These are phyloP conservation scores for Pseudopyrenochaeta lycopersici DNA, from an alignment of 2,329 filamentous ascomycete genomes.

Conservation along the genomic window DNA sequence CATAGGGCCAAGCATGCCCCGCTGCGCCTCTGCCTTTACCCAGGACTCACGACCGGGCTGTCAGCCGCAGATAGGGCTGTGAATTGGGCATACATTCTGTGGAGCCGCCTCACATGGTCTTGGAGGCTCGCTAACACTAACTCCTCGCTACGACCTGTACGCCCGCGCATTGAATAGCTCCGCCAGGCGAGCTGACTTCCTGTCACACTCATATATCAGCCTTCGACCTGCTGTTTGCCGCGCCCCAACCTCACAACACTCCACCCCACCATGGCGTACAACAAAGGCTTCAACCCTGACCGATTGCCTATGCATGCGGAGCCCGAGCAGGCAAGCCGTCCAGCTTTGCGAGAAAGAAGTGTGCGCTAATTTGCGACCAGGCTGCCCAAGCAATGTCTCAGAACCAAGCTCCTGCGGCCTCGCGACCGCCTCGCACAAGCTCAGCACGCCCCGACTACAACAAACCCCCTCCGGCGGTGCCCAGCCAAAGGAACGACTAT, in stretches of 20 bases:
- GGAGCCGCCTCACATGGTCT: constrained; percentile 9
- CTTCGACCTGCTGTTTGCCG: constrained; percentile 6
- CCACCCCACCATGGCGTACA: constrained; percentile 80
- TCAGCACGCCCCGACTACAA: constrained; percentile 52
- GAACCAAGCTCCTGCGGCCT: constrained; percentile 15
- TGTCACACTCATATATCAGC: constrained; percentile 28
- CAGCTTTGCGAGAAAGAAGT: not conserved
- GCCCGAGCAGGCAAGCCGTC: constrained; percentile 70
- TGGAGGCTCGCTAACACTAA: not conserved
- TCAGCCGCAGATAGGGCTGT: constrained; percentile 39
- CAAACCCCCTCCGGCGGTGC: constrained; percentile 53
- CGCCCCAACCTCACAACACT: constrained; percentile 8
- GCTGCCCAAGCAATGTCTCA: constrained; percentile 54
- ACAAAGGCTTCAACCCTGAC: constrained; percentile 91
- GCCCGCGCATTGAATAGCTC: constrained; percentile 6
- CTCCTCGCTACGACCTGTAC: constrained; percentile 5
- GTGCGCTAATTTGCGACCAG: constrained; percentile 30
- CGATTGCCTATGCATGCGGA: constrained; percentile 90
- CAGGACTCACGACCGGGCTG: not conserved
- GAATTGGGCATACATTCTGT: constrained; percentile 31
- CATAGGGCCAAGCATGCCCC: constrained; percentile 36
- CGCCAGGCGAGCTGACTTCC: constrained; percentile 16
- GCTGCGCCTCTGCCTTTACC: constrained; percentile 15
- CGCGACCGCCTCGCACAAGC: constrained; percentile 46
- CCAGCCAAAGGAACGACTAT: constrained; percentile 40